Percentiles rank a stretch among this genome's conserved stretches.
These are phyloP conservation scores for Tanozyma kutaoensis DNA, from an alignment of 805 yeast genomes.

Conservation along the genomic window DNA sequence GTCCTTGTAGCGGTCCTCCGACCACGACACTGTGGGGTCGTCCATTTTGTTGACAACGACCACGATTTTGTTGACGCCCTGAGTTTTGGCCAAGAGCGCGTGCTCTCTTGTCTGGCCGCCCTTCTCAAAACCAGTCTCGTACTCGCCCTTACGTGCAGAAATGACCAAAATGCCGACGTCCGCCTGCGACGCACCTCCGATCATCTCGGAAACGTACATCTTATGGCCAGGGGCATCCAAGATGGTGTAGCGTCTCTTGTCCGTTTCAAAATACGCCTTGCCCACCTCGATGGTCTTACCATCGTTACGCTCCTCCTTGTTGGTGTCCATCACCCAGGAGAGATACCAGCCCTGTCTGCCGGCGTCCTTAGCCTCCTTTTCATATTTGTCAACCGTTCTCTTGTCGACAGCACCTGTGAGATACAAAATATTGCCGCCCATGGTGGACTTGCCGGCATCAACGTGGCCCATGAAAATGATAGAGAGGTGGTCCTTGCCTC, in stretches of 20 bases:
- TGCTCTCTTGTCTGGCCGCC: constrained; percentile 99
- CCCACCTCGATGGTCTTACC: constrained; percentile 99
- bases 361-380: constrained; percentile 97
- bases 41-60: constrained; percentile 98
- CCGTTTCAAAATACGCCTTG: constrained; percentile 94
- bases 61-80: constrained; percentile 88
- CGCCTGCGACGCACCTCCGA: constrained; percentile 99
- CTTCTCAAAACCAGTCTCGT: constrained; percentile 97
- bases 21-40: constrained; percentile 94
- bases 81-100: constrained; percentile 93
- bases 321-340: constrained; percentile 99
- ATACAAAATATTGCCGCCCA: constrained; percentile 95
- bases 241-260: constrained; percentile 92
- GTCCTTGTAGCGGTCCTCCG: constrained; percentile 90
- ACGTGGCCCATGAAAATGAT: constrained; percentile 99
- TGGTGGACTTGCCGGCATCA: constrained; percentile 98
- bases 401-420: constrained; percentile 96
- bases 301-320: constrained; percentile 96
- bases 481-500: constrained; percentile 94
- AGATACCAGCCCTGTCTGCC: constrained; percentile 99
- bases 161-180: constrained; percentile 96
- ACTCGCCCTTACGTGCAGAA: constrained; percentile 98
- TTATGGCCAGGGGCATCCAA: constrained; percentile 99
- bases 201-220: constrained; percentile 97
- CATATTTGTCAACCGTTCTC: constrained; percentile 96